Conservation (phyloP, 352 stramenopile genomes). For the Globisporangium sylvaticum region DNA sequence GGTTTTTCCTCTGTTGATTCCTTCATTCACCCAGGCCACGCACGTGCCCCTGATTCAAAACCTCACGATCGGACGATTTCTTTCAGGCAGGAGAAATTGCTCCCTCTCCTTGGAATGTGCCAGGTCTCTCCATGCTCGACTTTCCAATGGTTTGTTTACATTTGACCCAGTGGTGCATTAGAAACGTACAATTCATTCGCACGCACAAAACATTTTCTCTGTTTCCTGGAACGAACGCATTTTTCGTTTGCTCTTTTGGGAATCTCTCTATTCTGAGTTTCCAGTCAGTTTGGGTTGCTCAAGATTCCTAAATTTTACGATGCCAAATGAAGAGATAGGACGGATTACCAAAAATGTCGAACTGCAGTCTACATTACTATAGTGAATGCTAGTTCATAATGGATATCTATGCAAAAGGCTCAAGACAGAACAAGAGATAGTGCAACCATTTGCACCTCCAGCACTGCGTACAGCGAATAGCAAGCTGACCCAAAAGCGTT, state of each 20-base stretch:
- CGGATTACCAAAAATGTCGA: not conserved
- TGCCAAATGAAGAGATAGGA: not conserved
- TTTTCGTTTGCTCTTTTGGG: not conserved
- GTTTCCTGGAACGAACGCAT: not conserved
- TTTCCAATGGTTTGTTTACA: not conserved
- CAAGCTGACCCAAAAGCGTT: not conserved
- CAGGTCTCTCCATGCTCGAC: not conserved
- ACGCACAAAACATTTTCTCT: not conserved
- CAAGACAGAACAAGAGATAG: not conserved
- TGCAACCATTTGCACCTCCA: not conserved
- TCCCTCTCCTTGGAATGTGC: not conserved
- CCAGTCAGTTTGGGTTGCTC: not conserved
- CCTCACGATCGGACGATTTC: not conserved
- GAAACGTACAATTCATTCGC: not conserved
- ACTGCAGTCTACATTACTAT: not conserved
- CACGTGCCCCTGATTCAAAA: not conserved
- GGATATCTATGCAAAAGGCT: not conserved
- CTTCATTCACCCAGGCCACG: not conserved
- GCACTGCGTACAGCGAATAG: not conserved
- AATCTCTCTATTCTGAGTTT: not conserved
- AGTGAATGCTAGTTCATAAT: not conserved
- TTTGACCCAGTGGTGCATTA: not conserved
- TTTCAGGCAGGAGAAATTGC: not conserved
- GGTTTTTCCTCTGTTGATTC: not conserved
- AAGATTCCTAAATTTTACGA: not conserved